Base-by-base conservation (phyloP, 192 early-diverging fungal species). In the Powellomyces hirtus region DNA sequence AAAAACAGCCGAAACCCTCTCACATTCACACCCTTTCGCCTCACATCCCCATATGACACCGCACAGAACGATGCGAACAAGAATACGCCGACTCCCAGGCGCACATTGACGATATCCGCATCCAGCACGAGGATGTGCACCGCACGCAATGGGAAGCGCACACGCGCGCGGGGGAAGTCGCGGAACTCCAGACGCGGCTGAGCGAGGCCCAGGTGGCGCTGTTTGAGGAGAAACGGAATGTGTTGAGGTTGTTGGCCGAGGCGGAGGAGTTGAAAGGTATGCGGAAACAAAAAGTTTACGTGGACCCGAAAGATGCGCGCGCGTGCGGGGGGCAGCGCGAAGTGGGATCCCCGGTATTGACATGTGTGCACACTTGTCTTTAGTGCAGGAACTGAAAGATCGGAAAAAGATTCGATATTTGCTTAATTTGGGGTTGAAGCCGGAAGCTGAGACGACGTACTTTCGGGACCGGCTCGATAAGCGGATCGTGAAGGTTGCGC, bases 351-450 rank as follows among this genome's bases (percentile, higher is more conserved):
- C 18, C 26, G 31, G 31, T 16, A 56, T 29, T 16, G 46, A 5
- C 59, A 37, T 60, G 8, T 38, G 3, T 37, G 1, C n/a, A 30
- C 29, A 36, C 33, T 63, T 33, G 16, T 45, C 2, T 65, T n/a
- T 66, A 84, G 84, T 86, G 37, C 84, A 83, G 68, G 84, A 86
- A 64, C 76, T 86, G 35, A 79, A 82, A 40, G 84, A 86, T 57
- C 62, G 84, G n/a, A 83, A 84, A 60, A 86, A 86, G 66, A 84
- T 84, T n/a, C 73, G 80, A 24, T 86, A 79, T 62, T 60, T 86
- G 27, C 67, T 86, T 2, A 78, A 78, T 1, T 38, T 77, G 27
- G 61, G 53, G 7, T 59, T 61, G 13, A 31, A 55, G 22, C 55
- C 59, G 3, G 81, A 83, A 34, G 70, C 67, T 4, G 84, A 85